Evolutionary conservation across 1,139 yeast species (phyloP).

Genomic region (Taphrina confusa): DNA sequence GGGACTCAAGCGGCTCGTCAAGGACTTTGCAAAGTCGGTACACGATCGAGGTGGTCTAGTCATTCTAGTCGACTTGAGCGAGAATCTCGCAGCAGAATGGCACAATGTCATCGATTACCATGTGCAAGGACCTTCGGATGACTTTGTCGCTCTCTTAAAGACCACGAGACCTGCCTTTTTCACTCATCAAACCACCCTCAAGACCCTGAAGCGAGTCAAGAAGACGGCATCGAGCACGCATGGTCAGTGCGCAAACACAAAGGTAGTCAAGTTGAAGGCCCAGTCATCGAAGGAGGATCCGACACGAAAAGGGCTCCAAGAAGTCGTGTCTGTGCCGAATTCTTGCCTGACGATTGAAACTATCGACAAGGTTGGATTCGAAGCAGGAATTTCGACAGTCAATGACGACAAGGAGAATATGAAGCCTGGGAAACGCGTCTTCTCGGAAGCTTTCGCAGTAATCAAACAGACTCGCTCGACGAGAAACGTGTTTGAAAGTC

Average conservation of each 20-base stretch:
- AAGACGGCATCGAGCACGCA: slow-evolving; percentile 38
- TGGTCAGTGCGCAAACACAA: background rate
- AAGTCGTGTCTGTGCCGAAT: background rate
- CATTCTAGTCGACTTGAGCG: slow-evolving; percentile 61
- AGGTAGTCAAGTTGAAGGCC: background rate
- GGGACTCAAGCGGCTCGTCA: slow-evolving; percentile 70
- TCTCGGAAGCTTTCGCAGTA: background rate
- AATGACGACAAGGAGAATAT: slow-evolving; percentile 16
- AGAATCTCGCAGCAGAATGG: slow-evolving; percentile 55
- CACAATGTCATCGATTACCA: slow-evolving; percentile 66
- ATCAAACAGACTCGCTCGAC: no score
- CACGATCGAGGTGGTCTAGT: slow-evolving; percentile 64
- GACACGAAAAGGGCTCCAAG: background rate
- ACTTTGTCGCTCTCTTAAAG: slow-evolving; percentile 63
- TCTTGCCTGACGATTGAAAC: background rate
- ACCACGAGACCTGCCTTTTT: slow-evolving; percentile 60
- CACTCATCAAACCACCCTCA: slow-evolving; percentile 52
- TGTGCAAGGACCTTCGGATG: slow-evolving; percentile 76
- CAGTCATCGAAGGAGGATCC: background rate
- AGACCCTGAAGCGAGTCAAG: background rate
- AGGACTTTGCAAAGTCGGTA: slow-evolving; percentile 58
- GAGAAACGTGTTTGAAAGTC: no score
- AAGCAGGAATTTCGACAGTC: background rate
- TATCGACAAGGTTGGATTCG: background rate
- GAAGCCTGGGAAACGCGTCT: background rate